Evolutionary conservation across 2,329 filamentous ascomycete genomes (phyloP), one percentile per base, ranked within the genome.

Genomic region (Talaromyces pinophilus): DNA sequence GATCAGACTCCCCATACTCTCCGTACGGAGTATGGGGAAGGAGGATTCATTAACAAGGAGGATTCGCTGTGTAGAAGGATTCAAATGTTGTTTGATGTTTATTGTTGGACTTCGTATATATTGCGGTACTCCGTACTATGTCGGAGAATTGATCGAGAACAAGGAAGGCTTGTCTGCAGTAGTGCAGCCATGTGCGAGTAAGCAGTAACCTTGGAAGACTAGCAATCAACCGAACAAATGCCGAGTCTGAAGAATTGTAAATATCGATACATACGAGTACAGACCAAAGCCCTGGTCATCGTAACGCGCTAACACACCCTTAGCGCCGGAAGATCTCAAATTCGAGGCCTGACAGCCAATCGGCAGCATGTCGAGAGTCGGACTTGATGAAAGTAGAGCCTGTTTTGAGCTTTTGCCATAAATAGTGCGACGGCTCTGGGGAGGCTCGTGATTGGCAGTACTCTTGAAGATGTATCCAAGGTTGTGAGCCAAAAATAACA

Each of bases 321-420:
- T 63, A 63, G 48, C 48, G 60, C 60, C 46, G 44, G 30, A 57
- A 52, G 60, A 54, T 52, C 46, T 22, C 33, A 54, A 25, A 52
- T 50, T 54, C 17, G 54, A 35, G 8, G 35, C 48, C n/a, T 33
- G 30, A 63, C 22, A 57, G 48, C 61, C 61, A 63, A 63, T 55
- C 61, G 50, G 61, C 33, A 55, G 35, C 35, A 13, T 40, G 22
- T 63, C 33, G n/a, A 35, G 17, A 19, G 59, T 46, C 59, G 40
- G 40, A 57, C 33, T 57, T 57, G 54, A 57, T 4, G 33, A 19
- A 38, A 38, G 33, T 2, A 38, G 5, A n/a, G n/a, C 54, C 33
- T 40, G 33, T 57, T 57, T 55, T 17, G 10, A 22, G 19, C 50
- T 38, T 19, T 22, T 38, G 48, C 54, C 54, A 57, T 40, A 57